Evolutionary conservation across 1,284 basidiomycete species (phyloP), one percentile per base, ranked within the genome.

Genomic region (Schizophyllum commune): DNA sequence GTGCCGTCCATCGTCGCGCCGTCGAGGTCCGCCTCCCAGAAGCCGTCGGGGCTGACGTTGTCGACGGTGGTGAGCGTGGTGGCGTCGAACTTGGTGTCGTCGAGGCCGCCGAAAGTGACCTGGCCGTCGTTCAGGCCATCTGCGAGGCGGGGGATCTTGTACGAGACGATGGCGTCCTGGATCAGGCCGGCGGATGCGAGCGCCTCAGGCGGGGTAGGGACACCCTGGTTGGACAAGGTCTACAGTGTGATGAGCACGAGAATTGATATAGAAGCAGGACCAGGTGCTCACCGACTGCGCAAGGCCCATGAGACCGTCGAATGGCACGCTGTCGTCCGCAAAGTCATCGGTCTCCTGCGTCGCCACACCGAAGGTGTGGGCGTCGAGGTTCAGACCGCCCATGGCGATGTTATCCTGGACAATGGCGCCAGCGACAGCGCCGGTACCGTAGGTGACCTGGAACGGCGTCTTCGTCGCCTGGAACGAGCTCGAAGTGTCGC

Each of bases 301-400:
- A 66, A 94, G 79, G 63, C 92, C 89, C 90, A 97, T 87, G 64
- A 96, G 74, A 56, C 94, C 87, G 71, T 95, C 92, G 66, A 93
- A 92, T 0, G 84, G 78, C 34, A 78, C 77, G 0, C 67, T 64
- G 65, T 79, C 66, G 34, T 70, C 71, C 1, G 84, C 77, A 71
- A 93, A 93, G 58, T 92, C 84, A 1, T 72, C 68, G 55, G 82
- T 84, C 72, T 94, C 92, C 27, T 70, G 61, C 1, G 75, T 77
- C 7, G 89, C 84, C 32, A 88, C 84, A 55, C 93, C 94, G 66
- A 96, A 91, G 0, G 79, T 83, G 72, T 92, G 90, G 1, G 72
- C 78, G 11, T 71, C 70, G 33, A 95, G 76, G 1, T 72, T 69
- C 32, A 94, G 75, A 9, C 87, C 89, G 7, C 87, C 90, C 61